Evolutionary conservation across 2,329 filamentous ascomycete genomes (phyloP).

Genomic region (Juglanconis oblonga): DNA sequence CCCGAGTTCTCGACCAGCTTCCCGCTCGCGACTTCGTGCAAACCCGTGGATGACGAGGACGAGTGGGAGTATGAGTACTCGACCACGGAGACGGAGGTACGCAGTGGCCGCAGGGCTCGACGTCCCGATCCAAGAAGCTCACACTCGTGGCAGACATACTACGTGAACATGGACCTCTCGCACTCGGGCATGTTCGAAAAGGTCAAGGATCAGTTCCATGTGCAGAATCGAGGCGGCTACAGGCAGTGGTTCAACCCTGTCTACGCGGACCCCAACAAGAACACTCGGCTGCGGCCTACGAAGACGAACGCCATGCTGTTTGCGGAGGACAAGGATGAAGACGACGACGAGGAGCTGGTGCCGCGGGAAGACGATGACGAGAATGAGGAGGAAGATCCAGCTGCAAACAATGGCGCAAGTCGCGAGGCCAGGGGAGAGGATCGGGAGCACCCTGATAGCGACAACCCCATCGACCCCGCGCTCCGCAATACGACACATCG

Average conservation of each 20-base stretch:
- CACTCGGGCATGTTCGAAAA: conserved; percentile 53
- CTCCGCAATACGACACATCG: conserved; percentile 11
- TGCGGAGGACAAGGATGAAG: conserved; percentile 20
- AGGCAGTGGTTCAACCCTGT: conserved; percentile 34
- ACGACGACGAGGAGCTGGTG: conserved; percentile 18
- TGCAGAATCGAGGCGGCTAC: conserved; percentile 44
- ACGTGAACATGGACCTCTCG: conserved; percentile 62
- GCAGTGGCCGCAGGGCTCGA: background rate
- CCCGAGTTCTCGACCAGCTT: conserved; percentile 10
- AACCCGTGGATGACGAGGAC: conserved; percentile 43
- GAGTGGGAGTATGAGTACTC: conserved; percentile 70
- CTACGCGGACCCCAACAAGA: conserved; percentile 19
- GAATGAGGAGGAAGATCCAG: conserved; percentile 7
- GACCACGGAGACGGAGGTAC: conserved; percentile 58
- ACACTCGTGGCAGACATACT: conserved; percentile 54
- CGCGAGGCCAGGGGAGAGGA: background rate
- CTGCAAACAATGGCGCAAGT: background rate
- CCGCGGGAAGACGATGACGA: conserved; percentile 20
- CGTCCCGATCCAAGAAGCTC: background rate
- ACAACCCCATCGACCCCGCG: conserved; percentile 18
- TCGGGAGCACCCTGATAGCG: conserved; percentile 1
- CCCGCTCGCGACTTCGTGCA: conserved; percentile 7
- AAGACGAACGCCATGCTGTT: conserved; percentile 18
- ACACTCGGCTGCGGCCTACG: conserved; percentile 15
- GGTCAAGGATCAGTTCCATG: conserved; percentile 36